These are phyloP conservation scores for Thielaviopsis musarum DNA, from an alignment of 2,329 filamentous ascomycete species.

Conservation along the genomic window DNA sequence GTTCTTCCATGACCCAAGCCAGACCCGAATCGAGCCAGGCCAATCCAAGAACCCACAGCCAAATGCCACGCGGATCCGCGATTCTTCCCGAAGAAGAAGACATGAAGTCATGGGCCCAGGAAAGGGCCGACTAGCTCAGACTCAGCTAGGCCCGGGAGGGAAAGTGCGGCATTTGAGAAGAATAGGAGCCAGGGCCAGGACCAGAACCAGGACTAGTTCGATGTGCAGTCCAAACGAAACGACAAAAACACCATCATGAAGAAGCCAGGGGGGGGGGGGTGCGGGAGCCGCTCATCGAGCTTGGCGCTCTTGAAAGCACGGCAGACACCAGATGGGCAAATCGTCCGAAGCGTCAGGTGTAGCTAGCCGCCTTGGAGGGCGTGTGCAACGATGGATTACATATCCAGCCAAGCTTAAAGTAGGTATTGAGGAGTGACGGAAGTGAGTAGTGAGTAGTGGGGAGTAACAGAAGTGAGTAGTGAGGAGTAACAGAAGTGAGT, in stretches of 20 bases:
- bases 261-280: too few relatives aligned
- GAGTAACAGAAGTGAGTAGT: background rate
- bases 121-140: constrained; percentile 10
- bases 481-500: background rate
- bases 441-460: too few relatives aligned
- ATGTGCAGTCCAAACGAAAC: too few relatives aligned
- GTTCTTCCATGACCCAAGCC: too few relatives aligned
- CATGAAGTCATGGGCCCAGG: constrained; percentile 4
- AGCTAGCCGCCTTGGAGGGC: background rate
- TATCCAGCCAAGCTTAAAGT: background rate
- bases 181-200: background rate
- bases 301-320: too few relatives aligned
- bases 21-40: too few relatives aligned
- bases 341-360: background rate
- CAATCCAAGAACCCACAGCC: background rate
- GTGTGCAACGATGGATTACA: too few relatives aligned
- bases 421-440: too few relatives aligned
- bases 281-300: too few relatives aligned
- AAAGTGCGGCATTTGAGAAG: background rate
- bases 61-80: background rate
- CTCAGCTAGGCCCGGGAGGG: constrained; percentile 3
- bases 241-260: too few relatives aligned
- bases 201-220: too few relatives aligned
- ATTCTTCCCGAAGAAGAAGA: background rate
- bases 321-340: too few relatives aligned